Percentiles rank a stretch among this genome's conserved stretches.
These are phyloP conservation scores for Termitomyces sp. DNA, from an alignment of 768 basidiomycete species.

Conservation along the genomic window DNA sequence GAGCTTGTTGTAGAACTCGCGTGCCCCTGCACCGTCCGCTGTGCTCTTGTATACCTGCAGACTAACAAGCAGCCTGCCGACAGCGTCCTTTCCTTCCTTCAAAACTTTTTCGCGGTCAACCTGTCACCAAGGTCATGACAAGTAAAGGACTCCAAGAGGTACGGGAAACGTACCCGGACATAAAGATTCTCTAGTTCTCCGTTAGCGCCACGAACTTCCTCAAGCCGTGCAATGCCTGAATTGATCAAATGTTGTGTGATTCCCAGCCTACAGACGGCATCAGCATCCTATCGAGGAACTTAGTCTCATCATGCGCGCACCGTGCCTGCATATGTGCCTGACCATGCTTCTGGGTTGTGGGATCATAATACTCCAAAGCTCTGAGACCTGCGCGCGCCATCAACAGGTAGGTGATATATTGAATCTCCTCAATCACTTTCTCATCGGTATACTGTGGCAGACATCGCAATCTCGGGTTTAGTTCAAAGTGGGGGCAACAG, in stretches of 20 bases:
- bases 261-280: constrained; percentile 48
- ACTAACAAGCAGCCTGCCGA: constrained; percentile 70
- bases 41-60: constrained; percentile 84
- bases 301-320: constrained; percentile 28
- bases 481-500: neutral
- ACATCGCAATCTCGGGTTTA: neutral
- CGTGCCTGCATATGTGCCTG: constrained; percentile 91
- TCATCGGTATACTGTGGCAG: constrained; percentile 52
- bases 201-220: constrained; percentile 54
- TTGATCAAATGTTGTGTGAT: constrained; percentile 77
- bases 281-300: neutral
- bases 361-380: constrained; percentile 81
- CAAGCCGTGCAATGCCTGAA: constrained; percentile 61
- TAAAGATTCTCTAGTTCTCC: constrained; percentile 63
- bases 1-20: constrained; percentile 70
- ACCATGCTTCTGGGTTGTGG: constrained; percentile 73
- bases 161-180: constrained; percentile 46
- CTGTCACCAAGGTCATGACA: constrained; percentile 25
- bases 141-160: neutral
- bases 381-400: constrained; percentile 85
- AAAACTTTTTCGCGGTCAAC: constrained; percentile 70
- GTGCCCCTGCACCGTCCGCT: constrained; percentile 77
- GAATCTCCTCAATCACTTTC: constrained; percentile 70
- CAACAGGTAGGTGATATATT: constrained; percentile 73
- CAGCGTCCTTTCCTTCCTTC: constrained; percentile 54